A percentile compares a stretch with the other conserved stretches of the same genome.
Evolutionary conservation across 192 early-diverging fungal genomes (phyloP).

Genomic region (Glomus cerebriforme): DNA sequence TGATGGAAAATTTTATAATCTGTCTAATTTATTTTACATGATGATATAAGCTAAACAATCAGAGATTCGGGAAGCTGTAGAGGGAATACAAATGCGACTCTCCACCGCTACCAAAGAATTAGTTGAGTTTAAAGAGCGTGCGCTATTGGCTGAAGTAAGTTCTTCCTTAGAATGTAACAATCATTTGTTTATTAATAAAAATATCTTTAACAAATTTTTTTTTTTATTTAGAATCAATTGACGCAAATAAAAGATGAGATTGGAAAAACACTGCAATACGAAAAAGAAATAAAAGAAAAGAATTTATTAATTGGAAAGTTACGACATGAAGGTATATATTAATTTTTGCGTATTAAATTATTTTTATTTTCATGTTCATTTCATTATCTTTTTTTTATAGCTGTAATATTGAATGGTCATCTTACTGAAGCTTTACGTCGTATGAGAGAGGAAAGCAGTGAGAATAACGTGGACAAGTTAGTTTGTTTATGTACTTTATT

Average conservation of each 20-base stretch:
- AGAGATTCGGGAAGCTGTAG: constrained; percentile 58
- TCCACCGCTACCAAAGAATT: constrained; percentile 43
- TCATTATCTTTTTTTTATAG: constrained; percentile 37
- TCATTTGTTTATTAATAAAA: not conserved
- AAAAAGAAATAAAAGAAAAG: constrained; percentile 71
- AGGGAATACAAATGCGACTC: constrained; percentile 57
- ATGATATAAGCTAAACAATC: constrained; percentile 52
- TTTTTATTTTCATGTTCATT: not conserved
- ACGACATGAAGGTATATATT: constrained; percentile 63
- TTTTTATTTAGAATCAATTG: constrained; percentile 52
- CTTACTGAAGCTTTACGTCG: constrained; percentile 90
- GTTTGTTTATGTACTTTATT: not conserved
- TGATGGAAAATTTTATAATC: not conserved
- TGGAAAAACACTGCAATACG: constrained; percentile 53
- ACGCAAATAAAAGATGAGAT: constrained; percentile 56
- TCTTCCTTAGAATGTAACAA: not conserved
- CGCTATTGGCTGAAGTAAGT: constrained; percentile 58
- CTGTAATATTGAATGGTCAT: constrained; percentile 86
- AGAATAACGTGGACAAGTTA: constrained; percentile 78
- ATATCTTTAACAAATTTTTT: constrained; percentile 29
- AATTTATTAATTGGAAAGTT: constrained; percentile 76
- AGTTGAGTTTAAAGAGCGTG: constrained; percentile 59
- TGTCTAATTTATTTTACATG: not conserved
- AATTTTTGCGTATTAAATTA: not conserved
- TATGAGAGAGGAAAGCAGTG: constrained; percentile 74